Evolutionary conservation across 257 asterid species (phyloP), one percentile per base, ranked within the genome.

Genomic region (Leonotis leonurus): DNA sequence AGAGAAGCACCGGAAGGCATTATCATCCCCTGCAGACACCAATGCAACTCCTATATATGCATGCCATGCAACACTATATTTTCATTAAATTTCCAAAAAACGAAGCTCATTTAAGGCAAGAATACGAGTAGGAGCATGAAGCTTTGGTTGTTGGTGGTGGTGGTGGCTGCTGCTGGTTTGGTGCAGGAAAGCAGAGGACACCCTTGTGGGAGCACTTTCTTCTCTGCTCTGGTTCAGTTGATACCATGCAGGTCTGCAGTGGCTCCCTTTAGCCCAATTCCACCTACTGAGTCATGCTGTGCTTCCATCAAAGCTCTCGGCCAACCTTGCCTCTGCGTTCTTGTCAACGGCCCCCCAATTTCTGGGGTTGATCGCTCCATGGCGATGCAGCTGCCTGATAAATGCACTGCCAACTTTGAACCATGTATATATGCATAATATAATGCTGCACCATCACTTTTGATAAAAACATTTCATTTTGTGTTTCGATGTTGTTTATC

Each of bases 171-270:
- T 26, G 50, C 73, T 22, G 29, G 52, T 45, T n/a, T 65, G 22
- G 73, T 69, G 55, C 75, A 64, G 30, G 77, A 73, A 69, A 72
- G 80, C 59, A 50, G 60, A 3, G 84, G 75, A 2, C 80, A 78
- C 18, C 75, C 85, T 4, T 92, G 99, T 43, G 81, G 83, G 2
- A 80, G 80, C 77, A 82, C 95, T 0, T 81, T 89, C 62, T 89
- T 89, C 74, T 80, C 89, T 0, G 84, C 97, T 9, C 84, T 92
- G 0, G 83, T 92, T 60, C 94, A 92, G 88, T 80, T 92, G 46
- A 83, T 92, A 64, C 99, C 97, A 3, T 92, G 99, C 68, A 73
- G 95, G 71, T 66, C 87, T n/a, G 81, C 99, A 6, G 97, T 86
- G 22, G 79, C 85, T 20, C 95, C 95, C 0, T 85, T 85, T 35